Evolutionary conservation across 345 rosid genomes (phyloP).

Genomic region (Cardiospermum halicacabum): DNA sequence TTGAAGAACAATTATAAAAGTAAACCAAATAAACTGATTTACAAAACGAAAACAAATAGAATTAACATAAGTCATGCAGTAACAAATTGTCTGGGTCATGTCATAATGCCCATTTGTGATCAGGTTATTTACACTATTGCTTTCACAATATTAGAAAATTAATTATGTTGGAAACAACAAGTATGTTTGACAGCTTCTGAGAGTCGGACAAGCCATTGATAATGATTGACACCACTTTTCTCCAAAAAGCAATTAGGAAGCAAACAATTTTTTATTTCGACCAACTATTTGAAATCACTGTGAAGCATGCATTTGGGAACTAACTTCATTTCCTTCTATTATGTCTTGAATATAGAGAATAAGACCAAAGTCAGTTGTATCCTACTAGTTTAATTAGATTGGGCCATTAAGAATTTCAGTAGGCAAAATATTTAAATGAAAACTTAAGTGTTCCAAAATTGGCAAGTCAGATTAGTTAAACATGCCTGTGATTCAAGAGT

Average conservation of each 20-base stretch:
- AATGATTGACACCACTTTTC: not conserved
- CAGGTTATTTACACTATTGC: not conserved
- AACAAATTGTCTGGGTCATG: not conserved
- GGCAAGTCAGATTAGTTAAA: slow-evolving; percentile 11
- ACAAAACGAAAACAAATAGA: not conserved
- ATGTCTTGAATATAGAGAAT: not conserved
- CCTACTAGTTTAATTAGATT: not conserved
- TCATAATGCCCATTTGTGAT: not conserved
- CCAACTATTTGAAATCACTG: no score
- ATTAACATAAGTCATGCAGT: not conserved
- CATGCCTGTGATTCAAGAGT: slow-evolving; percentile 88
- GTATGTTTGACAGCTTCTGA: not conserved
- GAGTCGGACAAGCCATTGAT: not conserved
- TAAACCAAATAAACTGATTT: no score
- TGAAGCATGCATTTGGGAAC: not conserved
- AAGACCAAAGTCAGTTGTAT: not conserved
- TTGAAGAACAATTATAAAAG: no score
- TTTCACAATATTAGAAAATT: not conserved
- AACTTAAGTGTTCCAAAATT: not conserved
- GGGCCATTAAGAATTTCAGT: slow-evolving; percentile 3
- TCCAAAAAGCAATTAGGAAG: not conserved
- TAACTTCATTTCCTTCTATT: not conserved
- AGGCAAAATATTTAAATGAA: not conserved
- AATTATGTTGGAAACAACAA: not conserved
- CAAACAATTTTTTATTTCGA: not conserved